Percentiles rank a stretch among this genome's conserved stretches.
These are phyloP conservation scores for Coniophora puteana DNA, from an alignment of 1,284 basidiomycete genomes.

Conservation along the genomic window DNA sequence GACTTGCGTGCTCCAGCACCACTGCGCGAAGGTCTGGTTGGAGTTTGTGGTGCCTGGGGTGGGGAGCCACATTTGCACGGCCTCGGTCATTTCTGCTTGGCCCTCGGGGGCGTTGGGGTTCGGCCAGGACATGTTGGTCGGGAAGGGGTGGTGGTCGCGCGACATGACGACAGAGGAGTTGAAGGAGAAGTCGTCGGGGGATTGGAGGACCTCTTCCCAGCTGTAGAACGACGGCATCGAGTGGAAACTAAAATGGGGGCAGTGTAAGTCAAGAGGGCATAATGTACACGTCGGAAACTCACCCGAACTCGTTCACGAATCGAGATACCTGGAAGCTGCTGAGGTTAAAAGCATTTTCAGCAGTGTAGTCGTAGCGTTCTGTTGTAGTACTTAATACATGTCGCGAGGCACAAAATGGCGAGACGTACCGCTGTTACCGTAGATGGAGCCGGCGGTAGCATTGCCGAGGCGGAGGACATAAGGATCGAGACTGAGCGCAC, in stretches of 20 bases:
- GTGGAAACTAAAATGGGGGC: slow-evolving; percentile 24
- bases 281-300: slow-evolving; percentile 5
- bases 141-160: slow-evolving; percentile 41
- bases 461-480: slow-evolving; percentile 38
- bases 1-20: slow-evolving; percentile 39
- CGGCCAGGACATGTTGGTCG: slow-evolving; percentile 38
- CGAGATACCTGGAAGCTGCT: too few species aligned
- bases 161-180: slow-evolving; percentile 40
- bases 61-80: slow-evolving; percentile 34
- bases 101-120: slow-evolving; percentile 39
- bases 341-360: slow-evolving; percentile 36
- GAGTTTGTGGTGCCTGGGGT: slow-evolving; percentile 28
- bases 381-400: neutral
- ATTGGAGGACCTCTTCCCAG: slow-evolving; percentile 37
- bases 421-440: slow-evolving; percentile 37
- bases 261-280: neutral
- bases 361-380: slow-evolving; percentile 42
- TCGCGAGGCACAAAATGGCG: neutral
- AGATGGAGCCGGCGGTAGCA: slow-evolving; percentile 33
- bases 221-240: slow-evolving; percentile 43
- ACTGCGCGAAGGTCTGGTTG: slow-evolving; percentile 40
- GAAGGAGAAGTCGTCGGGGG: slow-evolving; percentile 34
- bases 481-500: slow-evolving; percentile 38
- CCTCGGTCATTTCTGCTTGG: slow-evolving; percentile 36
- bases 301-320: slow-evolving; percentile 46